Evolutionary conservation across 2,329 filamentous ascomycete genomes (phyloP).

Genomic region (Ceratocystiopsis sp.): DNA sequence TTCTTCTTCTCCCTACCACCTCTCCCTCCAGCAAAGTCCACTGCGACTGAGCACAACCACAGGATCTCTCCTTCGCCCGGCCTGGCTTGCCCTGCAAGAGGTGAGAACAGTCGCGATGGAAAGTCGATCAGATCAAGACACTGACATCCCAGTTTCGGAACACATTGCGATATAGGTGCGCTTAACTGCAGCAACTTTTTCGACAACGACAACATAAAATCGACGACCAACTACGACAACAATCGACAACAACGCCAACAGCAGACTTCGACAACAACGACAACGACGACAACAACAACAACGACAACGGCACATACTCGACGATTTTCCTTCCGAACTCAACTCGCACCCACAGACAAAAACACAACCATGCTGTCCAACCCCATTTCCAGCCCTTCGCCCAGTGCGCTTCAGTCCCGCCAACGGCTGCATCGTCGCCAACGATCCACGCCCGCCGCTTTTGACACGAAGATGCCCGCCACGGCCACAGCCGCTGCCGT

Average conservation of each 20-base stretch:
- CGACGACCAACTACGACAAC: constrained; percentile 4
- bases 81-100: constrained; percentile 77
- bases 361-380: constrained; percentile 19
- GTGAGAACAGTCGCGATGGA: constrained; percentile 30
- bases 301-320: constrained; percentile 7
- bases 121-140: too few relatives aligned
- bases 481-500: constrained; percentile 3
- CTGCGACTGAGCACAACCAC: constrained; percentile 31
- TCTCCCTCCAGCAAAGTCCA: constrained; percentile 17
- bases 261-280: constrained; percentile 6
- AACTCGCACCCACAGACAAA: constrained; percentile 8
- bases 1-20: constrained; percentile 1
- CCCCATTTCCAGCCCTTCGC: constrained; percentile 38
- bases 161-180: constrained; percentile 25
- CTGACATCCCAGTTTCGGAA: constrained; percentile 14
- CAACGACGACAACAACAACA: constrained; percentile 3
- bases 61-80: constrained; percentile 38
- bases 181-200: constrained; percentile 29
- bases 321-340: constrained; percentile 13
- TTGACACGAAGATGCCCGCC: constrained; percentile 46
- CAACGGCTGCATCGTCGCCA: constrained; percentile 70
- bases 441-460: constrained; percentile 59
- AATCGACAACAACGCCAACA: constrained; percentile 5
- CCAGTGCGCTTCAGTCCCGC: constrained; percentile 43
- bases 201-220: constrained; percentile 10